phyloP scores from a whole-genome alignment of 306 rosid species.

The Rosa lucieae region DNA sequence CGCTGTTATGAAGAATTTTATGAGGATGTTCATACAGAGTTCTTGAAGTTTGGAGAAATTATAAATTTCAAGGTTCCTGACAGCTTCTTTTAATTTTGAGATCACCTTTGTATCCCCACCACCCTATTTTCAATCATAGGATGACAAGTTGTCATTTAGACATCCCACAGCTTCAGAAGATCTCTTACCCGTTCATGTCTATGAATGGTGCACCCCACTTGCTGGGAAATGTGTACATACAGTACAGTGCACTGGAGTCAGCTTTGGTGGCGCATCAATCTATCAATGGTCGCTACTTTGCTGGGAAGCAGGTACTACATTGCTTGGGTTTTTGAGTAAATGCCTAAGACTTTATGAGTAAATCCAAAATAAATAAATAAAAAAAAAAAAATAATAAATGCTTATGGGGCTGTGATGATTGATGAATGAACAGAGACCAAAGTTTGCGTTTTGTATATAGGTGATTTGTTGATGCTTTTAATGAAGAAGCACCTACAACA shows the following conservation, averaged over 20 bases:
- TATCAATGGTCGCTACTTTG: slow-evolving; percentile 77
- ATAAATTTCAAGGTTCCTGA: slow-evolving; percentile 85
- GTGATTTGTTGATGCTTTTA: background rate
- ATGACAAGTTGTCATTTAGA: background rate
- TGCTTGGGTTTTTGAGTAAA: too few species aligned
- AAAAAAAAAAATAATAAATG: background rate
- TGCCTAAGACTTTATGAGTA: background rate
- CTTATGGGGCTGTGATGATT: background rate
- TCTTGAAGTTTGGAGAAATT: slow-evolving; percentile 90
- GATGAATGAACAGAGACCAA: background rate
- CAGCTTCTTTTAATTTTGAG: slow-evolving; percentile 19
- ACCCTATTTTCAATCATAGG: background rate
- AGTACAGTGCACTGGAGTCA: slow-evolving; percentile 72
- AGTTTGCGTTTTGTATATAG: background rate
- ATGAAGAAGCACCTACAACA: background rate
- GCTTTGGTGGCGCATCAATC: slow-evolving; percentile 66
- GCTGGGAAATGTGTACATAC: slow-evolving; percentile 87
- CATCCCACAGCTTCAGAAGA: background rate
- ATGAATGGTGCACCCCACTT: slow-evolving; percentile 84
- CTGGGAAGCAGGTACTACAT: slow-evolving; percentile 49
- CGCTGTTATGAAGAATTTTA: slow-evolving; percentile 81
- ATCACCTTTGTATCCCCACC: background rate
- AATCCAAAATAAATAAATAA: background rate
- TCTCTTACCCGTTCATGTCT: slow-evolving; percentile 10
- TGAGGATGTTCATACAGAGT: slow-evolving; percentile 98